These are phyloP conservation scores for Eucalyptus albens DNA, from an alignment of 345 rosid species.

Conservation along the genomic window DNA sequence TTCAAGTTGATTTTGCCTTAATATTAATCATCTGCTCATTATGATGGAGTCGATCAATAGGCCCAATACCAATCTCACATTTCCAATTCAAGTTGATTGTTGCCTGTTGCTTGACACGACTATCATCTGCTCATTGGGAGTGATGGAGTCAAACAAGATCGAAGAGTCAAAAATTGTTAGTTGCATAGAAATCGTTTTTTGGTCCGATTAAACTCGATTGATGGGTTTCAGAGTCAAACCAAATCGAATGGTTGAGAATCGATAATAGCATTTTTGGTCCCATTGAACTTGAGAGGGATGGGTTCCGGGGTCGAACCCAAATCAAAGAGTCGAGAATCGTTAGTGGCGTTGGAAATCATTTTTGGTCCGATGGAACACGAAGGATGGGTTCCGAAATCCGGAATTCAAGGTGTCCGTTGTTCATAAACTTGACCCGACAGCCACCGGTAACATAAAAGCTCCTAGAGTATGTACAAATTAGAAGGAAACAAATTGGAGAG, in stretches of 20 bases:
- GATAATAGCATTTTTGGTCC: background rate
- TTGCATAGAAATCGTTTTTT: fast-evolving
- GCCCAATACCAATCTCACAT: too few species aligned
- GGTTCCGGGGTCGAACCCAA: background rate
- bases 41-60: too few species aligned
- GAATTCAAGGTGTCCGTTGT: background rate
- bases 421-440: background rate
- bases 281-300: background rate
- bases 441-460: background rate
- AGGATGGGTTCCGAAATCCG: background rate
- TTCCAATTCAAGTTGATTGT: too few species aligned
- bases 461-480: background rate
- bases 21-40: background rate
- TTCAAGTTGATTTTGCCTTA: background rate
- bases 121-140: too few species aligned
- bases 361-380: background rate
- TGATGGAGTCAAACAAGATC: background rate
- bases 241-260: background rate
- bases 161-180: background rate
- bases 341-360: background rate
- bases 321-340: background rate
- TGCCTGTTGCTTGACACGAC: too few species aligned
- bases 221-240: background rate
- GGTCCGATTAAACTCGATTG: background rate
- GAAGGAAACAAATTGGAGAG: background rate